Evolutionary conservation across 2,329 filamentous ascomycete species (phyloP).

Genomic region (Aspergillus spinulosporus): DNA sequence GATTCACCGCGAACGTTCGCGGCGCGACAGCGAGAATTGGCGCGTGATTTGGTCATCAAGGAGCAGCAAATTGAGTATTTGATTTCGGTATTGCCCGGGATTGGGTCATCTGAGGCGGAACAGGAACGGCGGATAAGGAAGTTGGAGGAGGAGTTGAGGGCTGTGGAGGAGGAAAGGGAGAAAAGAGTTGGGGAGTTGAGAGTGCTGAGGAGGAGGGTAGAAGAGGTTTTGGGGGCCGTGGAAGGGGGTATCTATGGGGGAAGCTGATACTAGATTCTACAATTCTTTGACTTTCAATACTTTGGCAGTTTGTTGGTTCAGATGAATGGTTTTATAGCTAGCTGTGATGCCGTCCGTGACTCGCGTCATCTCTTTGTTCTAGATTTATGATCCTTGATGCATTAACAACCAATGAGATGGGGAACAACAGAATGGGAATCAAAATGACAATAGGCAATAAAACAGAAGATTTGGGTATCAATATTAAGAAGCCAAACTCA

Average conservation of each 20-base stretch:
- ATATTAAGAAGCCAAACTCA: conserved; percentile 15
- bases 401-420: conserved; percentile 7
- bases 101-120: conserved; percentile 46
- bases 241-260: conserved; percentile 39
- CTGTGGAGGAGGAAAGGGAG: conserved; percentile 46
- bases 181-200: conserved; percentile 45
- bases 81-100: conserved; percentile 48
- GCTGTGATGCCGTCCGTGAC: conserved; percentile 6
- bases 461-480: conserved; percentile 16
- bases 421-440: conserved; percentile 10
- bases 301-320: not conserved
- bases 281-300: not conserved
- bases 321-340: conserved; percentile 3
- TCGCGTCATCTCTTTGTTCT: conserved; percentile 17
- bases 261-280: not conserved
- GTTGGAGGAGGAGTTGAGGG: conserved; percentile 46
- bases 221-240: conserved; percentile 45
- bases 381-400: conserved; percentile 1
- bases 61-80: conserved; percentile 54
- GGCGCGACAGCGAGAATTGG: conserved; percentile 48
- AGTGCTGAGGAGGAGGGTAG: conserved; percentile 42
- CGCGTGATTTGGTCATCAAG: conserved; percentile 52
- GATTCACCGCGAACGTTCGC: conserved; percentile 46
- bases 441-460: not conserved
- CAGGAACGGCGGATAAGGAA: conserved; percentile 47